Conservation (phyloP, 129 eudicot species). For the Centaurea solstitialis region DNA sequence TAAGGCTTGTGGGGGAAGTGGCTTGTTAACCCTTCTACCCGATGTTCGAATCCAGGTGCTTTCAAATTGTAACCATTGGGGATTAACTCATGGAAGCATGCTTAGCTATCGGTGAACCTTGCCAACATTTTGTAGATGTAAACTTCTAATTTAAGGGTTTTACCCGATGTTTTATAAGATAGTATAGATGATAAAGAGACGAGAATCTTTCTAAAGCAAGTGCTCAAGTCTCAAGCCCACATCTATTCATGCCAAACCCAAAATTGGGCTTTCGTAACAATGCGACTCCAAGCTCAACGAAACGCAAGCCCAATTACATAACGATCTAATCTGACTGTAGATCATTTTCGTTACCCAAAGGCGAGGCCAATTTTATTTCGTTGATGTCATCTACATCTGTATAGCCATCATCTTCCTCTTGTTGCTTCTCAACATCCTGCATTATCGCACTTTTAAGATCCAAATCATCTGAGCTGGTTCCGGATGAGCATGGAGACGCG, state of each 20-base stretch:
- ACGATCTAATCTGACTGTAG: too few relatives aligned
- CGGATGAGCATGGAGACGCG: conserved; percentile 63
- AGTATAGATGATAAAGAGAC: too few relatives aligned
- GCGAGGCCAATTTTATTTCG: conserved; percentile 45
- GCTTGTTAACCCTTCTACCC: too few relatives aligned
- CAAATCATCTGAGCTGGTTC: conserved; percentile 54
- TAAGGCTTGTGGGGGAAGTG: too few relatives aligned
- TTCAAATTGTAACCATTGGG: too few relatives aligned
- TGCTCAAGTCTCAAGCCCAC: neutral
- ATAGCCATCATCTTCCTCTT: conserved; percentile 33
- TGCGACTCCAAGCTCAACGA: neutral
- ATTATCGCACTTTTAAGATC: conserved; percentile 27
- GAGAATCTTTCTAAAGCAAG: too few relatives aligned
- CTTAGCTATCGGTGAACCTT: too few relatives aligned
- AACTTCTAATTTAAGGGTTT: too few relatives aligned
- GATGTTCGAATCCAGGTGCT: too few relatives aligned
- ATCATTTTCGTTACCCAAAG: conserved; percentile 30
- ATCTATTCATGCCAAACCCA: neutral
- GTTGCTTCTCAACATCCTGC: conserved; percentile 30
- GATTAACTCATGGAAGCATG: too few relatives aligned
- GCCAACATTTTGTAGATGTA: too few relatives aligned
- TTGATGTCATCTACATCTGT: conserved; percentile 28
- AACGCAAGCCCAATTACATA: neutral
- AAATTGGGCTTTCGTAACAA: neutral
- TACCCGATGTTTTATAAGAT: too few relatives aligned